Evolutionary conservation across 805 yeast genomes (phyloP), one percentile per base, ranked within the genome.

Genomic region (Cyberlindnera xylosilytica): DNA sequence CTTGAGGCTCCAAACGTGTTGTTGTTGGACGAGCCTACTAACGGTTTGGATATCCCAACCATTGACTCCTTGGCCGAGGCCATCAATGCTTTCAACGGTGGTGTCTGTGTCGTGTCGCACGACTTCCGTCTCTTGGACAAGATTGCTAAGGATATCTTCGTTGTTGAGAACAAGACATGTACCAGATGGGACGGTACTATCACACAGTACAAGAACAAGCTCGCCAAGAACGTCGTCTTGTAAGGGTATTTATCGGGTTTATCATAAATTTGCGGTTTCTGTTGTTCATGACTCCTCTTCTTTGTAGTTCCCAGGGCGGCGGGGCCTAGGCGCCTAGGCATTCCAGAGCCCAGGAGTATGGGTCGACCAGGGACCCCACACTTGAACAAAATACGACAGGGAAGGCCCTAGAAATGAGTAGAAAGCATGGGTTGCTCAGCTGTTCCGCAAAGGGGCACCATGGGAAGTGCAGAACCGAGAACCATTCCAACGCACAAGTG

Each of bases 1-100:
- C 76, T 93, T 55, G 97, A 93, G 72, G 73, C 86, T 50, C 99
- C 99, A 61, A 93, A 93, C 71, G 87, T 93, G 67, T 74, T 93
- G 59, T 73, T 93, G 64, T 76, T 93, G 71, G 99, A 93, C 76
- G 99, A 93, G 83, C 99, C 99, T 79, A 93, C 99, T 54, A 93
- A 93, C 78, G 98, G 98, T 78, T 76, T 93, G 69, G 99, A 93
- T 76, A 91, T 93, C 59, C 89, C 97, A 61, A 90, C 99, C 39
- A 93, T 93, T 64, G 99, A 93, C 70, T 93, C 99, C 34, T 76
- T 93, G 60, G 99, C 97, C 41, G 95, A 85, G 44, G 99, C 99
- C 52, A 91, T 93, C 65, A 83, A 89, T 54, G 84, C 79, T 24
- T 93, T 87, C 77, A 86, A 83, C 63, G 99, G 99, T 72, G 99